These are phyloP conservation scores for Albophoma yamanashiensis DNA, from an alignment of 2,329 filamentous ascomycete genomes.

Conservation along the genomic window DNA sequence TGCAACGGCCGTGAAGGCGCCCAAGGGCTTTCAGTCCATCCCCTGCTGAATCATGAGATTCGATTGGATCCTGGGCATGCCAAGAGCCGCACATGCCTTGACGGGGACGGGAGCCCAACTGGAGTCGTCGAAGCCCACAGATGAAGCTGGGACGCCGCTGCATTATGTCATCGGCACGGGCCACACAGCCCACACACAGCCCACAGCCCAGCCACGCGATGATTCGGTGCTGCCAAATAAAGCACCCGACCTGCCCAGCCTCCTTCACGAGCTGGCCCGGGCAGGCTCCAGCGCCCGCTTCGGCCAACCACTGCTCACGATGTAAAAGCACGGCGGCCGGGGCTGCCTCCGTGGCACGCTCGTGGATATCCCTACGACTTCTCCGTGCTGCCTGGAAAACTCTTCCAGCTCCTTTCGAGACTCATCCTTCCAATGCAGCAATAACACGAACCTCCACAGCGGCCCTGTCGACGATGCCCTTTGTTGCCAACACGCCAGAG, in stretches of 20 bases:
- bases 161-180: not conserved
- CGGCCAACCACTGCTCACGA: not conserved
- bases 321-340: not conserved
- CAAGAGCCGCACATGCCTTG: no score
- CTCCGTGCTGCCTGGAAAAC: not conserved
- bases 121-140: no score
- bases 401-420: not conserved
- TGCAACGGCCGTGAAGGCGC: not conserved
- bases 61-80: not conserved
- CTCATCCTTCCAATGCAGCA: not conserved
- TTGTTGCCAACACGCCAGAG: constrained; percentile 59
- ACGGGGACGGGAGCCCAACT: no score
- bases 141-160: not conserved
- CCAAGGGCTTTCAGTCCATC: not conserved
- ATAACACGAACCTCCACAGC: not conserved
- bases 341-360: not conserved
- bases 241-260: not conserved
- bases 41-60: not conserved
- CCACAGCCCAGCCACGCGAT: not conserved
- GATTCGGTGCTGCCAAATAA: not conserved
- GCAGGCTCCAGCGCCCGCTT: not conserved
- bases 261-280: not conserved
- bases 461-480: constrained; percentile 24
- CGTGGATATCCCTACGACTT: not conserved
- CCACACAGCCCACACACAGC: not conserved